These are phyloP conservation scores for Tephrocybe rancida DNA, from an alignment of 768 basidiomycete genomes.

Conservation along the genomic window DNA sequence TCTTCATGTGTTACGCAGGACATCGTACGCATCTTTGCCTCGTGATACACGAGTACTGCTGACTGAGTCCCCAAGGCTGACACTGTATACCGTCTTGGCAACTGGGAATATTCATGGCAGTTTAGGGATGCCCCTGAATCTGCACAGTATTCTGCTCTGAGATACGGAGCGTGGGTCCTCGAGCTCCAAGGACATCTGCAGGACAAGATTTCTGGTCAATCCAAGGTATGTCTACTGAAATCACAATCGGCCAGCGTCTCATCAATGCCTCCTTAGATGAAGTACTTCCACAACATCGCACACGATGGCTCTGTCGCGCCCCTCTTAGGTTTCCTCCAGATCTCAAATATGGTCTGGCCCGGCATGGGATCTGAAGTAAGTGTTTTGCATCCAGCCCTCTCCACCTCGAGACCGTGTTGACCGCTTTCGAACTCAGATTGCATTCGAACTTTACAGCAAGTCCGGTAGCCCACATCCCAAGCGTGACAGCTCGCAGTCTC, in stretches of 20 bases:
- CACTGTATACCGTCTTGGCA: slow-evolving; percentile 55
- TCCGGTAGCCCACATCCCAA: neutral
- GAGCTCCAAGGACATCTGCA: slow-evolving; percentile 45
- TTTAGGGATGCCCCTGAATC: slow-evolving; percentile 48
- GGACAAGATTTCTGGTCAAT: slow-evolving; percentile 36
- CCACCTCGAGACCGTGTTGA: neutral
- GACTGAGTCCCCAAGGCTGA: slow-evolving; percentile 35
- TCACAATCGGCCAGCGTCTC: too few species aligned
- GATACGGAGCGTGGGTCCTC: slow-evolving; percentile 48
- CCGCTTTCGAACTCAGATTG: slow-evolving; percentile 25
- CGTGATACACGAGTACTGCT: neutral
- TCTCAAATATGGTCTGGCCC: slow-evolving; percentile 55
- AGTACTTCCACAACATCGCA: slow-evolving; percentile 33
- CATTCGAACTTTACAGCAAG: slow-evolving; percentile 45
- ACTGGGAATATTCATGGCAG: slow-evolving; percentile 63
- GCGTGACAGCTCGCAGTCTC: neutral
- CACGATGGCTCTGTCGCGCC: slow-evolving; percentile 54
- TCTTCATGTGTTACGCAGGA: slow-evolving; percentile 45
- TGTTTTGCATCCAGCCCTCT: neutral
- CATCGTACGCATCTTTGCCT: slow-evolving; percentile 24
- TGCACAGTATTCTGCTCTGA: slow-evolving; percentile 41
- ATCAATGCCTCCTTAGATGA: neutral
- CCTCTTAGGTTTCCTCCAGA: slow-evolving; percentile 50
- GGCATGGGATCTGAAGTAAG: slow-evolving; percentile 54
- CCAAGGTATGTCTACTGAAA: slow-evolving; percentile 24